Evolutionary conservation across 768 basidiomycete species (phyloP).

Genomic region (Suillus tomentosus): DNA sequence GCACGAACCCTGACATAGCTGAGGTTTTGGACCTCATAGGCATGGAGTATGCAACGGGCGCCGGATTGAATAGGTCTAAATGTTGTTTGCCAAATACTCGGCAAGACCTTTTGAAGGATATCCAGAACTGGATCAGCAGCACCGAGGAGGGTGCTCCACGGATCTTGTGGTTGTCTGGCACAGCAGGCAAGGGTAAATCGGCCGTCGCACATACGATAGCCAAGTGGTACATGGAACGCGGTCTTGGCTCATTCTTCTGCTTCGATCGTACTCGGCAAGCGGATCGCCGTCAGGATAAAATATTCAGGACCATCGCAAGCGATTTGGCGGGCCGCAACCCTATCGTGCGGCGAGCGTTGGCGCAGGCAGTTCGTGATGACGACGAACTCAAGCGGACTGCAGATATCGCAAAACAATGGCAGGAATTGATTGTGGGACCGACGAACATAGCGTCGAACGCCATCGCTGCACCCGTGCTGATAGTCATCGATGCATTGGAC

Average conservation of each 20-base stretch:
- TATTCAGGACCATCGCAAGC: constrained; percentile 8
- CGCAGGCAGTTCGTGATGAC: background rate
- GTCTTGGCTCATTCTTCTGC: constrained; percentile 19
- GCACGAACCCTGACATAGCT: background rate
- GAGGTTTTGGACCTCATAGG: background rate
- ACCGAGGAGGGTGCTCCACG: background rate
- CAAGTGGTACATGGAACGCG: constrained; percentile 10
- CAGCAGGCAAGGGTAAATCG: constrained; percentile 12
- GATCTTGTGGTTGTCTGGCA: constrained; percentile 18
- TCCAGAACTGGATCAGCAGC: constrained; percentile 18
- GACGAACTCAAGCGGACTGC: background rate
- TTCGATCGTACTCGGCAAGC: constrained; percentile 14
- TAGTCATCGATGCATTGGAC: constrained; percentile 30
- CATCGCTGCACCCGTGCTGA: constrained; percentile 23
- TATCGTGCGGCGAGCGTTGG: constrained; percentile 1
- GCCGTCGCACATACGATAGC: constrained; percentile 17
- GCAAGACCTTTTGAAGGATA: constrained; percentile 13
- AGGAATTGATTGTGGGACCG: constrained; percentile 19
- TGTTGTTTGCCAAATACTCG: constrained; percentile 20
- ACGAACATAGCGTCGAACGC: background rate
- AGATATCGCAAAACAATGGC: constrained; percentile 16
- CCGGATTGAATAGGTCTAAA: constrained; percentile 4
- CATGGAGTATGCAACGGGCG: background rate
- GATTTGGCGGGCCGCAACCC: background rate
- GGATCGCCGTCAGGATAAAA: background rate